These are phyloP conservation scores for Cladosporium velox DNA, from an alignment of 2,329 filamentous ascomycete genomes.

Conservation along the genomic window DNA sequence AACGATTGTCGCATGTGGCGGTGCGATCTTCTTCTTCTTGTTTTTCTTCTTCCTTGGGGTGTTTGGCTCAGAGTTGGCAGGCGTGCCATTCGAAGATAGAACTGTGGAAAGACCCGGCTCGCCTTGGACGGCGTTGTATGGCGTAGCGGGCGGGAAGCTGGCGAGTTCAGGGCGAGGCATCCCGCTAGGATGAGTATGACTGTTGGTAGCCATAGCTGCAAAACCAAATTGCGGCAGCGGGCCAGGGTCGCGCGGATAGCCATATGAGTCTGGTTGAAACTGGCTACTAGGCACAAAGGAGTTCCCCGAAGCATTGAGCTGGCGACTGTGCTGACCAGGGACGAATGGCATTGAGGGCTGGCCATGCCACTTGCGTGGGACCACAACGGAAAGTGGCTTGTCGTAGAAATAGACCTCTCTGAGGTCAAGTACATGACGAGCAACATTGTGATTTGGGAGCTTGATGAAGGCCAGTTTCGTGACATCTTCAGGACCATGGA, in stretches of 20 bases:
- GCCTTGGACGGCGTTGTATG: background rate
- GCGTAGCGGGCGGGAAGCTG: background rate
- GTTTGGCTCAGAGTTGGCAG: constrained; percentile 25
- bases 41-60: constrained; percentile 25
- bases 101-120: constrained; percentile 2
- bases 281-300: background rate
- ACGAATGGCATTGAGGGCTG: background rate
- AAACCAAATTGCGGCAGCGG: background rate
- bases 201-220: background rate
- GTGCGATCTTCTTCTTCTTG: constrained; percentile 22
- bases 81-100: constrained; percentile 23
- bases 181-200: background rate
- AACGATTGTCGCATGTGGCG: background rate
- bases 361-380: background rate
- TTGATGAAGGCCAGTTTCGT: background rate
- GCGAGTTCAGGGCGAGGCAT: background rate
- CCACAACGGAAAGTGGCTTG: background rate
- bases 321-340: background rate
- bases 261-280: background rate
- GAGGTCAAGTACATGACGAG: constrained; percentile 21
- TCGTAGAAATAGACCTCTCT: constrained; percentile 23
- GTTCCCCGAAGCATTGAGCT: background rate
- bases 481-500: background rate
- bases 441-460: constrained; percentile 6
- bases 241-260: background rate